Evolutionary conservation across 2,329 filamentous ascomycete genomes (phyloP).

Genomic region (Capronia coronata): DNA sequence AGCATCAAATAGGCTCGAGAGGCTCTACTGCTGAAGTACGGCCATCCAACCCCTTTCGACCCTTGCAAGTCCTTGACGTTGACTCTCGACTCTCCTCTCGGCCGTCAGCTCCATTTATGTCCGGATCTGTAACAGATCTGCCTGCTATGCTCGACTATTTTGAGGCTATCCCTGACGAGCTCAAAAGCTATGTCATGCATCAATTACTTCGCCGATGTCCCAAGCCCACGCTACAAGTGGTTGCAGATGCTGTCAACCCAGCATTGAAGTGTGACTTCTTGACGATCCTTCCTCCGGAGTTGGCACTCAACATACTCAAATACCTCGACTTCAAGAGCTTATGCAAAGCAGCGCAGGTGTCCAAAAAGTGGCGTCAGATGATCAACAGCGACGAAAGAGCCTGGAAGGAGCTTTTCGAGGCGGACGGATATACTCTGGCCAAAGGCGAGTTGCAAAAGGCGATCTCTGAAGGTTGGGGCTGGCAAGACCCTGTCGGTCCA

Average conservation of each 20-base stretch:
- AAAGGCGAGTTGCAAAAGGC: conserved; percentile 78
- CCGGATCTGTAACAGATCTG: conserved; percentile 62
- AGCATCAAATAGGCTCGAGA: conserved; percentile 23
- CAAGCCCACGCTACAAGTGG: conserved; percentile 78
- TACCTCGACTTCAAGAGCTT: conserved; percentile 81
- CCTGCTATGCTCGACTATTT: conserved; percentile 82
- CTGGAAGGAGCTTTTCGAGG: conserved; percentile 88
- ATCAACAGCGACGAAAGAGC: conserved; percentile 90
- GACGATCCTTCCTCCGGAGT: conserved; percentile 71
- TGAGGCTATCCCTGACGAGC: conserved; percentile 79
- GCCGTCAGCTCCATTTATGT: conserved; percentile 22
- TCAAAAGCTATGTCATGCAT: conserved; percentile 96
- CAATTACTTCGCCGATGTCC: conserved; percentile 84
- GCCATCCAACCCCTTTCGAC: conserved; percentile 9
- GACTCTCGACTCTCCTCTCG: conserved; percentile 11
- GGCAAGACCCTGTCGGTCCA: conserved; percentile 76
- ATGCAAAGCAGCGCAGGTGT: conserved; percentile 85
- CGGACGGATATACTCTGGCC: conserved; percentile 71
- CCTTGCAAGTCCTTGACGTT: neutral
- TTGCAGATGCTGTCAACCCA: conserved; percentile 86
- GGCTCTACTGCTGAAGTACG: conserved; percentile 9
- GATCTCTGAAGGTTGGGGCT: conserved; percentile 90
- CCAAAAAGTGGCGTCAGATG: conserved; percentile 84
- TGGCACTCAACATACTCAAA: conserved; percentile 78
- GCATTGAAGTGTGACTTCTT: conserved; percentile 93